Conservation (phyloP, 768 basidiomycete genomes). For the Lactarius deliciosus region DNA sequence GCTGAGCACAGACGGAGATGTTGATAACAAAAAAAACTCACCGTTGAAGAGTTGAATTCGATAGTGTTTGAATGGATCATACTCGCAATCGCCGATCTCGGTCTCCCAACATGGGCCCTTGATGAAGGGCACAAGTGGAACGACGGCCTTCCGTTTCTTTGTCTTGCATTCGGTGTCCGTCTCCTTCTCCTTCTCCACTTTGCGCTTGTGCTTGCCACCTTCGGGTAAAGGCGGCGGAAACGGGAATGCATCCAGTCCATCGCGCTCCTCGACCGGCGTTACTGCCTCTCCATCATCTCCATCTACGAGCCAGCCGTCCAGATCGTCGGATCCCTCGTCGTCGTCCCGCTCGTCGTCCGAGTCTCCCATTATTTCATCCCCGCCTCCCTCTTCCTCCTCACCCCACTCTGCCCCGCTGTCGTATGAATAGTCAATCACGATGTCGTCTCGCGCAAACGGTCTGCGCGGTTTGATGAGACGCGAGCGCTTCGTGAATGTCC, state of each 20-base stretch:
- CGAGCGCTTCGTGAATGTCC: constrained; percentile 90
- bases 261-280: constrained; percentile 43
- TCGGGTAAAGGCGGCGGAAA: constrained; percentile 38
- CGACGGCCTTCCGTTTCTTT: constrained; percentile 76
- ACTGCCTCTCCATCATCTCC: constrained; percentile 58
- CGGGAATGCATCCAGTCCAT: constrained; percentile 35
- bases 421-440: constrained; percentile 83
- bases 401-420: constrained; percentile 98
- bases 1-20: constrained; percentile 3
- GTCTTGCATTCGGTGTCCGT: constrained; percentile 63
- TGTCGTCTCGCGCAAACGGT: constrained; percentile 77
- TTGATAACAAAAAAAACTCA: constrained; percentile 36
- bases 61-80: constrained; percentile 71
- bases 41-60: constrained; percentile 85
- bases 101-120: constrained; percentile 86
- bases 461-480: constrained; percentile 75
- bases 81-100: constrained; percentile 60
- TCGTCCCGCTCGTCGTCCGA: constrained; percentile 65
- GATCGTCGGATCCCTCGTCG: constrained; percentile 65
- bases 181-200: constrained; percentile 44
- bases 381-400: constrained; percentile 73
- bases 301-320: constrained; percentile 78
- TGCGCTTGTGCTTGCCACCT: constrained; percentile 65
- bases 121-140: constrained; percentile 74
- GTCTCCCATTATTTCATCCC: constrained; percentile 67